Evolutionary conservation across 1,139 yeast species (phyloP).

Genomic region (Diutina mesorugosa): DNA sequence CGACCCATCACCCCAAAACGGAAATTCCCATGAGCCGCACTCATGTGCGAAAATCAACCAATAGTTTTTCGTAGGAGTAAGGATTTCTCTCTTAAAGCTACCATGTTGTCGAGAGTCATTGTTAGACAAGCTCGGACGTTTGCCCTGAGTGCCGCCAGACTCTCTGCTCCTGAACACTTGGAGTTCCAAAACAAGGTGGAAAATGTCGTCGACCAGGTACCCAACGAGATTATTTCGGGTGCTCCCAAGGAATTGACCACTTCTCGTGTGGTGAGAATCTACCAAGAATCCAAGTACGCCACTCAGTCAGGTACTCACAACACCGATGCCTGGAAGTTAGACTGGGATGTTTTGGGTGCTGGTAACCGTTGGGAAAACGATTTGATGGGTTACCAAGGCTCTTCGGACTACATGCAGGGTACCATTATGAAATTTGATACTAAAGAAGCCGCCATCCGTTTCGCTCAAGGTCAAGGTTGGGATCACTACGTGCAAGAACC

Average conservation of each 20-base stretch:
- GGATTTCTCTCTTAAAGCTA: background rate
- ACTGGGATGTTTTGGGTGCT: conserved; percentile 72
- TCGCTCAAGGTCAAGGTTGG: conserved; percentile 84
- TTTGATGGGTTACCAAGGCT: conserved; percentile 73
- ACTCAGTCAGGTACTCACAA: conserved; percentile 63
- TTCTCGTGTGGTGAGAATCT: conserved; percentile 64
- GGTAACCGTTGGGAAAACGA: conserved; percentile 88
- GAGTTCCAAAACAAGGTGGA: background rate
- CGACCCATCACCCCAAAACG: background rate
- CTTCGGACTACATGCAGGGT: conserved; percentile 80
- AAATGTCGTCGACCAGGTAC: conserved; percentile 2
- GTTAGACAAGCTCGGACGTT: conserved; percentile 2
- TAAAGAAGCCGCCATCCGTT: conserved; percentile 65
- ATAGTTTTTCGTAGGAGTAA: background rate
- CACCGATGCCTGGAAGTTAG: conserved; percentile 57
- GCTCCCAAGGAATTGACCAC: conserved; percentile 60
- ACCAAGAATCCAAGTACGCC: conserved; percentile 66
- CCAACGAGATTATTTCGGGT: conserved; percentile 60
- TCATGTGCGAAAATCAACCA: background rate
- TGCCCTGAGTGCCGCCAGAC: background rate
- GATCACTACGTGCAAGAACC: conserved; percentile 77
- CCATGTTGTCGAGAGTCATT: conserved; percentile 1
- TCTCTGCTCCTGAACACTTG: background rate
- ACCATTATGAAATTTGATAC: conserved; percentile 66
- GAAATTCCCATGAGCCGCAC: background rate